Percentiles rank a stretch among this genome's conserved stretches.
Conservation (phyloP, 164 flowering plant species). For the Macadamia integrifolia region DNA sequence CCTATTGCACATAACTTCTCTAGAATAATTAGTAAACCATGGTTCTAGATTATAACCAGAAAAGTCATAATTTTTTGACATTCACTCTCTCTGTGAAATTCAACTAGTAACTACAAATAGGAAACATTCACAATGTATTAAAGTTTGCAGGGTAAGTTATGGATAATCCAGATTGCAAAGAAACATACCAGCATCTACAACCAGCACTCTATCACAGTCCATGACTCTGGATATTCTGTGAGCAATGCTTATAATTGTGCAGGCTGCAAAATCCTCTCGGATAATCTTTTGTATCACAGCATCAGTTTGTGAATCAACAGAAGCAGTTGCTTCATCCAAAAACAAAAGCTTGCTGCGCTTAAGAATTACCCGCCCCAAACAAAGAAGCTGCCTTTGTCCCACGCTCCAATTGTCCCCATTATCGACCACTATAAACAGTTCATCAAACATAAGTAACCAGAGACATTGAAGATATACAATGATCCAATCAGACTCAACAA, state of each 20-base stretch:
- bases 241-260: conserved; percentile 97
- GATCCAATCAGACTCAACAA: not conserved
- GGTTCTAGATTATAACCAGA: too few relatives aligned
- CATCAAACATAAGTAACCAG: not conserved
- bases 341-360: conserved; percentile 81
- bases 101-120: too few relatives aligned
- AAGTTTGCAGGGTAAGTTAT: not conserved
- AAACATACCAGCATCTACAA: conserved; percentile 82
- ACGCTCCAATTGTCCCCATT: conserved; percentile 98
- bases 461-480: too few relatives aligned
- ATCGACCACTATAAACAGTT: conserved; percentile 54
- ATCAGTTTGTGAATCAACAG: conserved; percentile 95
- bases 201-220: conserved; percentile 91
- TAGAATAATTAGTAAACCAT: too few relatives aligned
- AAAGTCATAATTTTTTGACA: too few relatives aligned
- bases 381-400: conserved; percentile 94
- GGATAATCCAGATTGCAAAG: not conserved
- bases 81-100: too few relatives aligned
- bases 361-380: conserved; percentile 89
- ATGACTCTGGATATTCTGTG: conserved; percentile 97
- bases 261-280: conserved; percentile 72
- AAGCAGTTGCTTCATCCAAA: conserved; percentile 98
- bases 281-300: conserved; percentile 84
- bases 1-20: too few relatives aligned
- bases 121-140: not conserved